Evolutionary conservation across 176 grass and related monocot species (phyloP).

Genomic region (Rhipidocladum racemiflorum): DNA sequence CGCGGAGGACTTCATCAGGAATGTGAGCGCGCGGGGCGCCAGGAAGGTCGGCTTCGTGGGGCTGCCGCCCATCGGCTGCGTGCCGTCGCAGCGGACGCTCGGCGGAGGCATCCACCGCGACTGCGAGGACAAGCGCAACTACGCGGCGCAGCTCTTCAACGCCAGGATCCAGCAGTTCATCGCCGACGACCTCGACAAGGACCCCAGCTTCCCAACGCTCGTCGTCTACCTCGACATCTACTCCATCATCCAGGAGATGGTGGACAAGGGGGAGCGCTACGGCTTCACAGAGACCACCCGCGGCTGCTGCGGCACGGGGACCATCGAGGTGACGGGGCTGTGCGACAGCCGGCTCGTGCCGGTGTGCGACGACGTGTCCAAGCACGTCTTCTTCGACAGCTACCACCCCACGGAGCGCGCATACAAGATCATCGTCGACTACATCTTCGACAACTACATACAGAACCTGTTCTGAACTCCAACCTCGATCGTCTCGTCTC

Average conservation of each 20-base stretch:
- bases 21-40: slow-evolving; percentile 22
- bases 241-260: slow-evolving; percentile 43
- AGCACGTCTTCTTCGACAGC: slow-evolving; percentile 87
- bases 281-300: slow-evolving; percentile 57
- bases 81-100: slow-evolving; percentile 67
- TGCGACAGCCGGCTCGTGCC: slow-evolving; percentile 46
- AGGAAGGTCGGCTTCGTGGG: slow-evolving; percentile 52
- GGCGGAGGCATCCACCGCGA: slow-evolving; percentile 38
- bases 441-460: slow-evolving; percentile 52
- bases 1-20: slow-evolving; percentile 39
- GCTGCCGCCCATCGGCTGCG: slow-evolving; percentile 70
- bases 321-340: slow-evolving; percentile 57
- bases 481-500: too few species aligned
- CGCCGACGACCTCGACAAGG: not conserved
- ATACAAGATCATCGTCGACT: slow-evolving; percentile 58
- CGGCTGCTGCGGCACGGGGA: slow-evolving; percentile 79
- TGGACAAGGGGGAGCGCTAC: slow-evolving; percentile 18
- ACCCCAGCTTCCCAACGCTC: not conserved
- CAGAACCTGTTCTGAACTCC: not conserved
- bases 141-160: slow-evolving; percentile 66
- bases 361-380: slow-evolving; percentile 46
- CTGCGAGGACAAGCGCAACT: slow-evolving; percentile 50
- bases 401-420: slow-evolving; percentile 71
- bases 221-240: slow-evolving; percentile 67
- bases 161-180: slow-evolving; percentile 36